A percentile compares a stretch with the other conserved stretches of the same genome.
These are phyloP conservation scores for Boletus subparvulus DNA, from an alignment of 768 basidiomycete genomes.

Conservation along the genomic window DNA sequence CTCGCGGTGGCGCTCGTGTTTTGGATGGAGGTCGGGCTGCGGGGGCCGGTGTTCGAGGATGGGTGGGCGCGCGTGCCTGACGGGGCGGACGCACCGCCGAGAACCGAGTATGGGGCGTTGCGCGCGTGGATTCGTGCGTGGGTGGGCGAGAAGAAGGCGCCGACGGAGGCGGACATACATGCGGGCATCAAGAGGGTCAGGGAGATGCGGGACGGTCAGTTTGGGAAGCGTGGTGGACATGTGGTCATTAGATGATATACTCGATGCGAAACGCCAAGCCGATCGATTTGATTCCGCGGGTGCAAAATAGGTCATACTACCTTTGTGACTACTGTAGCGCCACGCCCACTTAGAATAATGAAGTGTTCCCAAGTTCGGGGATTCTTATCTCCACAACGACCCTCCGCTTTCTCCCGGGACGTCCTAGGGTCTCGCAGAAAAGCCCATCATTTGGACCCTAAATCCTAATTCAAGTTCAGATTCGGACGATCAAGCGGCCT, in stretches of 20 bases:
- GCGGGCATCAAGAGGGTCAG: slow-evolving; percentile 24
- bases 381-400: background rate
- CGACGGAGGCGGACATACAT: slow-evolving; percentile 40
- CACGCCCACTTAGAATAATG: background rate
- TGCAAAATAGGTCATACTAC: background rate
- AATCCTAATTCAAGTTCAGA: too few species aligned
- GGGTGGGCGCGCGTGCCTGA: slow-evolving; percentile 22
- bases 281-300: slow-evolving; percentile 12
- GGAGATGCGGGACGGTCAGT: slow-evolving; percentile 29
- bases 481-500: background rate
- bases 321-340: background rate
- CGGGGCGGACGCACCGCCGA: background rate
- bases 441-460: background rate
- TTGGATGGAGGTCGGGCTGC: slow-evolving; percentile 69
- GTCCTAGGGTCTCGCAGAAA: background rate
- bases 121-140: slow-evolving; percentile 55
- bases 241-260: background rate
- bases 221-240: slow-evolving; percentile 16
- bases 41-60: slow-evolving; percentile 57
- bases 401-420: background rate
- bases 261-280: background rate
- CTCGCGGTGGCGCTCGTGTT: slow-evolving; percentile 63
- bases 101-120: slow-evolving; percentile 23
- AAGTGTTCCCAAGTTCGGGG: background rate
- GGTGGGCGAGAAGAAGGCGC: slow-evolving; percentile 51